Percentiles rank a stretch among this genome's conserved stretches.
Evolutionary conservation across 164 flowering plant species (phyloP).

Genomic region (Liriodendron chinense): DNA sequence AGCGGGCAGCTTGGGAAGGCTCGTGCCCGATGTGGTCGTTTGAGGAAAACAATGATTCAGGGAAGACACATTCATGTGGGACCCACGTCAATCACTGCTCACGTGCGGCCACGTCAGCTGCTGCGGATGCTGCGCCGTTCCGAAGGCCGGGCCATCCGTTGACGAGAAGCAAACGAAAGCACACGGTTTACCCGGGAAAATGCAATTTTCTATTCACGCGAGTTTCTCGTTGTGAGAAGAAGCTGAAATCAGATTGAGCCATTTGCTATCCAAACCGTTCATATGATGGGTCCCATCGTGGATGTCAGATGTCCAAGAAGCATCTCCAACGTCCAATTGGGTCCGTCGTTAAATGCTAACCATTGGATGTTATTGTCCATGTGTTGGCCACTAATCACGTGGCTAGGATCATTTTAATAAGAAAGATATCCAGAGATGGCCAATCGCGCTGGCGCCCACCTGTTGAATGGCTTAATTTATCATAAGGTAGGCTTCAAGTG

Average conservation of each 20-base stretch:
- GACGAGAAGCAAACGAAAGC: neutral
- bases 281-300: neutral
- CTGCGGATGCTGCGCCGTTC: constrained; percentile 43
- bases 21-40: neutral
- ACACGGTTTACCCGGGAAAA: neutral
- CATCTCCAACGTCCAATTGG: too few species aligned
- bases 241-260: neutral
- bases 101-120: constrained; percentile 35
- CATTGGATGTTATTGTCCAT: too few species aligned
- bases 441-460: too few species aligned
- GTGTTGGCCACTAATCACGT: too few species aligned
- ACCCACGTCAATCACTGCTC: constrained; percentile 19
- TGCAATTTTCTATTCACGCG: neutral
- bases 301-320: too few species aligned
- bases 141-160: constrained; percentile 29
- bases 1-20: too few species aligned
- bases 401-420: too few species aligned
- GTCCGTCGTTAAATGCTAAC: too few species aligned
- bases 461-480: too few species aligned
- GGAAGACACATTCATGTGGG: constrained; percentile 7
- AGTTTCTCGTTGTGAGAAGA: neutral
- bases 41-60: neutral
- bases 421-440: too few species aligned
- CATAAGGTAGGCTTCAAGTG: too few species aligned
- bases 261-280: neutral